Evolutionary conservation across 73 alveolate species (phyloP).

Genomic region (Strombidium stylifer): DNA sequence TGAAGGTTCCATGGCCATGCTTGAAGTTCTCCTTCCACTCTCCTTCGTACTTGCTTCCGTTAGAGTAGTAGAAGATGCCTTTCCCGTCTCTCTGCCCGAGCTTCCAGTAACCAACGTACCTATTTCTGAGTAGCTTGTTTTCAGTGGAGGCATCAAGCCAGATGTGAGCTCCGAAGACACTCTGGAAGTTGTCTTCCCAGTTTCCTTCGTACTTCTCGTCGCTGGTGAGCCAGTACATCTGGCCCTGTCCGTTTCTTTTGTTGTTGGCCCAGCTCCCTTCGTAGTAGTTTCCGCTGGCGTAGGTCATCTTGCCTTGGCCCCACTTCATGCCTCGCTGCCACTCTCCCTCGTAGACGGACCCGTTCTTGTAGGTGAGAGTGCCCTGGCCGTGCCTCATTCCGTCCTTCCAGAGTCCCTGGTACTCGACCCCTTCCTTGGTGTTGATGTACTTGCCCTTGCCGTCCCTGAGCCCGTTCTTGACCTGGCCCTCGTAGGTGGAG

Average conservation of each 20-base stretch:
- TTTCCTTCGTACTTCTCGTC: slow-evolving; percentile 97
- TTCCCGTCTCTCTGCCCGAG: slow-evolving; percentile 96
- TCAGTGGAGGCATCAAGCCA: slow-evolving; percentile 92
- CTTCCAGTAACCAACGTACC: slow-evolving; percentile 98
- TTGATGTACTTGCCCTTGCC: slow-evolving; percentile 80
- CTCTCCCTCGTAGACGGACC: slow-evolving; percentile 90
- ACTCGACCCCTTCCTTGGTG: slow-evolving; percentile 65
- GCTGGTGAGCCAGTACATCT: slow-evolving; percentile 89
- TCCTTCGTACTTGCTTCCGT: slow-evolving; percentile 98
- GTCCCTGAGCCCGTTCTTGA: slow-evolving; percentile 86
- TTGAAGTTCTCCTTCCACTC: slow-evolving; percentile 94
- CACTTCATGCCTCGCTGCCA: slow-evolving; percentile 85
- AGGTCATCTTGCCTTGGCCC: slow-evolving; percentile 93
- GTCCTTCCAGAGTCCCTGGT: slow-evolving; percentile 89
- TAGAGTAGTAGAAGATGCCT: slow-evolving; percentile 96
- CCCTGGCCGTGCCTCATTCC: slow-evolving; percentile 95
- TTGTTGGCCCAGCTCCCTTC: slow-evolving; percentile 95
- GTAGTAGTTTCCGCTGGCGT: slow-evolving; percentile 91
- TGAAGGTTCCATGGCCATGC: slow-evolving; percentile 93
- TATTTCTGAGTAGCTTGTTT: slow-evolving; percentile 90
- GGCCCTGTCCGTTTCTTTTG: slow-evolving; percentile 94
- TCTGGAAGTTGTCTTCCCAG: slow-evolving; percentile 93
- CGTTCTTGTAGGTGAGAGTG: slow-evolving; percentile 73
- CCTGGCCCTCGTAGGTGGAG: slow-evolving; percentile 78
- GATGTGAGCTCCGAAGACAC: slow-evolving; percentile 98